Percentiles rank a stretch among this genome's conserved stretches.
These are phyloP conservation scores for Penicillium riverlandense DNA, from an alignment of 495 filamentous ascomycete species.

Conservation along the genomic window DNA sequence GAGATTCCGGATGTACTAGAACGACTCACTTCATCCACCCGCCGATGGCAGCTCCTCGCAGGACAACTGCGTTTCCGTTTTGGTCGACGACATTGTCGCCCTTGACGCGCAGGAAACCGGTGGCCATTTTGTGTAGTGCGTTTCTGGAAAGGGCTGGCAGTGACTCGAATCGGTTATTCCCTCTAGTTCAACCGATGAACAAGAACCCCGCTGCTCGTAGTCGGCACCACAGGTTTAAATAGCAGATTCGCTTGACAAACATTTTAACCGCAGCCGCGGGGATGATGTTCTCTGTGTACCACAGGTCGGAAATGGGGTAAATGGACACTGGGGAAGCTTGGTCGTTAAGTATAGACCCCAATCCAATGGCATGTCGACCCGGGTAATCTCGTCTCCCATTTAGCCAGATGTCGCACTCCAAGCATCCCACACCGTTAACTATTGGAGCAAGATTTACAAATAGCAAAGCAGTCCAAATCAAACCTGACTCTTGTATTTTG, in stretches of 20 bases:
- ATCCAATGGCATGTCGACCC: background rate
- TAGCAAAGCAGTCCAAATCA: too few species aligned
- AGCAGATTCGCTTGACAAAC: background rate
- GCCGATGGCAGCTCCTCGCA: constrained; percentile 42
- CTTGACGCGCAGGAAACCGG: constrained; percentile 35
- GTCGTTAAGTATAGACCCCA: background rate
- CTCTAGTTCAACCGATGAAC: too few species aligned
- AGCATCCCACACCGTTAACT: too few species aligned
- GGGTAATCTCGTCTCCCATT: background rate
- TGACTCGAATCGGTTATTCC: too few species aligned
- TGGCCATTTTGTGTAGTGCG: constrained; percentile 14
- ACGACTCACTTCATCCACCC: constrained; percentile 38
- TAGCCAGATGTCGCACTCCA: background rate
- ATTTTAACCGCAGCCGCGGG: too few species aligned
- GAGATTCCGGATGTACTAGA: too few species aligned
- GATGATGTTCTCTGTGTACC: too few species aligned
- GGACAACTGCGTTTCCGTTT: constrained; percentile 37
- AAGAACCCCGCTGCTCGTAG: too few species aligned
- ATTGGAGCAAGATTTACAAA: too few species aligned
- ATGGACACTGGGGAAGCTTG: background rate
- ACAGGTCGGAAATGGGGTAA: constrained; percentile 1
- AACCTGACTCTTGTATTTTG: too few species aligned
- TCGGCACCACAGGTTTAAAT: background rate
- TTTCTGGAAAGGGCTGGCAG: background rate
- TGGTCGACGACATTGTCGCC: constrained; percentile 40